Percentiles rank a stretch among this genome's conserved stretches.
Conservation (phyloP, 1,284 basidiomycete species). For the Ganoderma leucocontextum region DNA sequence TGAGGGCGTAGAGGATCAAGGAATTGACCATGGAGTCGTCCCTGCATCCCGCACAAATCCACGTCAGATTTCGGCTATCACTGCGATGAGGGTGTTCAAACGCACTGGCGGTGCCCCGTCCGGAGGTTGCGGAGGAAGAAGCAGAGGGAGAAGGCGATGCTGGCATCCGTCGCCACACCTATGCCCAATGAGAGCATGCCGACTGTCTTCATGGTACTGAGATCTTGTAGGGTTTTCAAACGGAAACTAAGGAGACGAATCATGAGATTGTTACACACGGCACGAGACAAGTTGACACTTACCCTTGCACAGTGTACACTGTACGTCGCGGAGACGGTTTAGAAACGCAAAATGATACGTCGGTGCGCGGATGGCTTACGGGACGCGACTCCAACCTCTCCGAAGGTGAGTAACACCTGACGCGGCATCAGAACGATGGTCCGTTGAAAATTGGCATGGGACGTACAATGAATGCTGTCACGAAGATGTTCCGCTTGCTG, state of each 20-base stretch:
- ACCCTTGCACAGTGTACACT: conserved; percentile 58
- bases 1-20: conserved; percentile 61
- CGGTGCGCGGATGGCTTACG: conserved; percentile 17
- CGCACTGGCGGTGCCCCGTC: conserved; percentile 54
- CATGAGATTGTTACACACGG: neutral
- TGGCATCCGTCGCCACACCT: conserved; percentile 55
- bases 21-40: conserved; percentile 67
- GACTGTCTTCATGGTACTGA: conserved; percentile 43
- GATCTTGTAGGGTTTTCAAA: conserved; percentile 34
- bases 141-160: conserved; percentile 57
- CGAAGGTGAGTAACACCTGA: conserved; percentile 55
- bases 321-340: conserved; percentile 31
- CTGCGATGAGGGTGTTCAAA: conserved; percentile 13
- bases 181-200: conserved; percentile 53
- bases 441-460: no score
- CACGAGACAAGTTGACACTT: conserved; percentile 20
- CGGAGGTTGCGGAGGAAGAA: conserved; percentile 60
- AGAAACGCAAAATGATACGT: neutral
- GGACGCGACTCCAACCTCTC: conserved; percentile 44
- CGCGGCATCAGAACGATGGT: neutral
- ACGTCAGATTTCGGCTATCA: conserved; percentile 4
- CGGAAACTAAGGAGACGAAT: conserved; percentile 32
- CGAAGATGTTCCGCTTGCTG: conserved; percentile 62
- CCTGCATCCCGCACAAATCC: conserved; percentile 43
- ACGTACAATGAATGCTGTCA: conserved; percentile 65